phyloP scores from a whole-genome alignment of 345 rosid genomes.

The Brassica carinata region DNA sequence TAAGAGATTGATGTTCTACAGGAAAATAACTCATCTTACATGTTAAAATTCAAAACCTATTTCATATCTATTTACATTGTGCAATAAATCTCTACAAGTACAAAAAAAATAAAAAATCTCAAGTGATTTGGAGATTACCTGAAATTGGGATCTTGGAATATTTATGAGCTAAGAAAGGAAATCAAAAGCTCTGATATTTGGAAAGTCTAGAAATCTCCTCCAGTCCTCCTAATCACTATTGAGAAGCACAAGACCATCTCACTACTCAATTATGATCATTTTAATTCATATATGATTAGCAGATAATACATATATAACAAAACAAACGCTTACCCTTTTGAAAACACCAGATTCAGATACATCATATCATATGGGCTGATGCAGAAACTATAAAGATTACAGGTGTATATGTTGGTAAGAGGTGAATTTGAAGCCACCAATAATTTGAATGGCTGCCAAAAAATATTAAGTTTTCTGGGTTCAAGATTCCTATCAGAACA shows the following conservation, averaged over 20 bases:
- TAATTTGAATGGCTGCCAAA: slow-evolving; percentile 53
- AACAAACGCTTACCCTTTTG: no score
- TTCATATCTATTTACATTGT: background rate
- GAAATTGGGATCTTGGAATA: background rate
- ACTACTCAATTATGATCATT: no score
- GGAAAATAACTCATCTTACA: background rate
- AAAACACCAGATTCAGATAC: slow-evolving; percentile 3
- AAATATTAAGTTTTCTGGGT: background rate
- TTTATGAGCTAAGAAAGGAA: background rate
- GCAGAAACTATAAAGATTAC: slow-evolving; percentile 14
- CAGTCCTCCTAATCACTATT: no score
- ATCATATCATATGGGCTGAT: background rate
- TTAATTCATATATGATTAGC: no score
- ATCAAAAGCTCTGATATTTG: slow-evolving; percentile 11
- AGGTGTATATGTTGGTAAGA: background rate
- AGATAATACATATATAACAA: no score
- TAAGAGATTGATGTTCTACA: background rate
- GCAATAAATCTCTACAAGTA: background rate
- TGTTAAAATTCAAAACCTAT: slow-evolving; percentile 12
- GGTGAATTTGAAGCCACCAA: slow-evolving; percentile 56
- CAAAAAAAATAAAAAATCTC: background rate
- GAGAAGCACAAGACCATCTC: no score
- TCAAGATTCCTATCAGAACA: background rate
- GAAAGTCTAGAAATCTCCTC: background rate
- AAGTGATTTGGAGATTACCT: background rate